Percentiles rank a stretch among this genome's conserved stretches.
Evolutionary conservation across 2,329 filamentous ascomycete genomes (phyloP).

Genomic region (Xylaria multiplex): DNA sequence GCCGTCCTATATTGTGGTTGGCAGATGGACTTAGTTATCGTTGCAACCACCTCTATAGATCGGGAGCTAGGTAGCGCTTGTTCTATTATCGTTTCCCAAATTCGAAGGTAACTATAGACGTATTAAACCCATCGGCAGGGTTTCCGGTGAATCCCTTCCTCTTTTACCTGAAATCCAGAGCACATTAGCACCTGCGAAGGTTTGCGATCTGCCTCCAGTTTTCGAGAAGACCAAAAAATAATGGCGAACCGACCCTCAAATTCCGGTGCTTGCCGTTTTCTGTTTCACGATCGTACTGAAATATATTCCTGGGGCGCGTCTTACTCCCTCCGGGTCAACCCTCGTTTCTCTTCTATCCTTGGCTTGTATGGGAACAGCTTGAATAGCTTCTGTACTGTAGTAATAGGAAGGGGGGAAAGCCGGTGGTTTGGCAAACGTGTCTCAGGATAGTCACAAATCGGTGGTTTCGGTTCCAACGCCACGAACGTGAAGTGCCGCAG

Average conservation of each 20-base stretch:
- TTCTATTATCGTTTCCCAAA: conserved; percentile 18
- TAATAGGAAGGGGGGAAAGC: not conserved
- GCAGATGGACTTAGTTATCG: conserved; percentile 10
- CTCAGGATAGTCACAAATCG: conserved; percentile 12
- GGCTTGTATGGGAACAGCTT: conserved; percentile 9
- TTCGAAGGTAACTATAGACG: conserved; percentile 18
- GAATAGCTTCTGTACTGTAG: not conserved
- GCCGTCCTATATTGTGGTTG: not conserved
- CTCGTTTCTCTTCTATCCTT: conserved; percentile 11
- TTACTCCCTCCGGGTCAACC: not conserved
- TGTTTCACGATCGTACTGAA: not conserved
- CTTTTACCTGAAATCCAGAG: conserved; percentile 11
- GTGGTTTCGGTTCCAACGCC: conserved; percentile 12
- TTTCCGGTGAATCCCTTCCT: not conserved
- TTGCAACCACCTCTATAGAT: conserved; percentile 5
- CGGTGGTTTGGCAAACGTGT: conserved; percentile 1
- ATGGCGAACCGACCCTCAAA: conserved; percentile 7
- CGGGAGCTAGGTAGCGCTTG: conserved; percentile 2
- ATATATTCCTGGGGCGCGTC: conserved; percentile 1
- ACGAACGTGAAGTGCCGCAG: conserved; percentile 10
- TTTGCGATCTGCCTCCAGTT: not conserved
- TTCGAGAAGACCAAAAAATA: conserved; percentile 3
- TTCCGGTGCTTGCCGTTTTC: not conserved
- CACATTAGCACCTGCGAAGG: conserved; percentile 18
- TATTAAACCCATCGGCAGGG: conserved; percentile 11